These are phyloP conservation scores for Aspergillus phoenicis DNA, from an alignment of 2,329 filamentous ascomycete species.

Conservation along the genomic window DNA sequence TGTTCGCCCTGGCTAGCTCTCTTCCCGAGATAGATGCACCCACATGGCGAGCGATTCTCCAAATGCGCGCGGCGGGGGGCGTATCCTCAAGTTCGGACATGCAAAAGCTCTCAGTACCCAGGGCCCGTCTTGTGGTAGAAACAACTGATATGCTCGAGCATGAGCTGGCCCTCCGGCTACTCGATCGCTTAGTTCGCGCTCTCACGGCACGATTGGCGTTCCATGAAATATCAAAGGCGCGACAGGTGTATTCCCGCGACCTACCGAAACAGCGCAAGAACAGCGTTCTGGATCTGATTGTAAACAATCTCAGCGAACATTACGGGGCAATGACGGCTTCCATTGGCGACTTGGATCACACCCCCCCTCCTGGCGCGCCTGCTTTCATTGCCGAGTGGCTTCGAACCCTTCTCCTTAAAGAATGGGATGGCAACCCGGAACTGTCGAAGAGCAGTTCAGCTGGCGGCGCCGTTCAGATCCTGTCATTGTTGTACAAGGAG, in stretches of 20 bases:
- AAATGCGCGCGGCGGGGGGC: conserved; percentile 45
- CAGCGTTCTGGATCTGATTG: conserved; percentile 40
- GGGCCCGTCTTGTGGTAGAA: conserved; percentile 36
- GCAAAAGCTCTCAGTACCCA: conserved; percentile 33
- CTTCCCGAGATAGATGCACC: conserved; percentile 39
- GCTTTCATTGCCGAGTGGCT: conserved; percentile 48
- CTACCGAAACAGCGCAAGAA: conserved; percentile 31
- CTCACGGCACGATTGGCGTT: conserved; percentile 54
- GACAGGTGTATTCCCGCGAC: conserved; percentile 32
- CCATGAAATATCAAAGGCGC: conserved; percentile 49
- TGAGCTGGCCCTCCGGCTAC: conserved; percentile 54
- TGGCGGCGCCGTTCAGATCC: conserved; percentile 74
- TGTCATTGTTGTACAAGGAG: conserved; percentile 73
- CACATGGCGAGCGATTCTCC: conserved; percentile 46
- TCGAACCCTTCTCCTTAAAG: conserved; percentile 70
- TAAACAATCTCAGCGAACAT: conserved; percentile 39
- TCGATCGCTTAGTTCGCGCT: conserved; percentile 52
- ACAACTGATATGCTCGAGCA: conserved; percentile 53
- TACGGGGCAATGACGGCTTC: conserved; percentile 20
- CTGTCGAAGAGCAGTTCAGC: conserved; percentile 71
- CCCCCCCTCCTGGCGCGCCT: conserved; percentile 29
- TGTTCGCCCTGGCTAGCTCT: conserved; percentile 43
- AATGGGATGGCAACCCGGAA: conserved; percentile 77
- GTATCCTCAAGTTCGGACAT: conserved; percentile 43
- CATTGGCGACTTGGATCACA: conserved; percentile 10